phyloP scores from a whole-genome alignment of 176 grass and related monocot genomes.

The Raddia guianensis region DNA sequence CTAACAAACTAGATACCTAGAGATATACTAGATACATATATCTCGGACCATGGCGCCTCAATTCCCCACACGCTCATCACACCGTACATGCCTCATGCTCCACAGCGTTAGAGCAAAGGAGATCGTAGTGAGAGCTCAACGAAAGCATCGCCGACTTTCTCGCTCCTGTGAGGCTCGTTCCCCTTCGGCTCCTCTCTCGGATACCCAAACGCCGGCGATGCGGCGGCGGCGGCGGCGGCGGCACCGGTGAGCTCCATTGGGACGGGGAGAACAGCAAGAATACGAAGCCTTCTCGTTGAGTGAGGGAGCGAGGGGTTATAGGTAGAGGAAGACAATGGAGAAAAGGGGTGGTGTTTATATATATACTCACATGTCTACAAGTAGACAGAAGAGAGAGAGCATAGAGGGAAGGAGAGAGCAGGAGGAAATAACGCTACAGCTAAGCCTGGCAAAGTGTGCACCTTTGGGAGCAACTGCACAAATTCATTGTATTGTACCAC shows the following conservation, averaged over 20 bases:
- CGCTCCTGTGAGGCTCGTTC: conserved; percentile 3
- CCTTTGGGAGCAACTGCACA: conserved; percentile 38
- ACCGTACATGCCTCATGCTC: conserved; percentile 17
- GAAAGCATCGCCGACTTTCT: conserved; percentile 11
- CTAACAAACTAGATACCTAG: conserved; percentile 39
- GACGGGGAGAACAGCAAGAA: conserved; percentile 25
- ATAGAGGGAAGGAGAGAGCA: not conserved
- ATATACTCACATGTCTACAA: conserved; percentile 28
- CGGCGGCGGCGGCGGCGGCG: conserved; percentile 1
- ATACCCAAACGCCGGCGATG: conserved; percentile 10
- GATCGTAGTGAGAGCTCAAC: conserved; percentile 32
- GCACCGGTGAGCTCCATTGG: conserved; percentile 24
- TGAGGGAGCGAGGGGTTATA: not conserved
- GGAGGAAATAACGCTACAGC: not conserved
- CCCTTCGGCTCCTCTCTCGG: conserved; percentile 26
- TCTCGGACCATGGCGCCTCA: conserved; percentile 83
- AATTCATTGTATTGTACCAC: conserved; percentile 41
- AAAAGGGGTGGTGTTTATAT: conserved; percentile 51
- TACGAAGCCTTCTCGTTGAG: conserved; percentile 27
- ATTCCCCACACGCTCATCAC: conserved; percentile 67
- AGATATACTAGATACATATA: conserved; percentile 40
- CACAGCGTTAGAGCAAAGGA: conserved; percentile 31
- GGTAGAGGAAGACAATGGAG: conserved; percentile 36
- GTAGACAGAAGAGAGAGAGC: not conserved
- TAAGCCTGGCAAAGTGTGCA: conserved; percentile 21